Conservation (phyloP, 352 stramenopile species). For the Phytopythium delawarense region DNA sequence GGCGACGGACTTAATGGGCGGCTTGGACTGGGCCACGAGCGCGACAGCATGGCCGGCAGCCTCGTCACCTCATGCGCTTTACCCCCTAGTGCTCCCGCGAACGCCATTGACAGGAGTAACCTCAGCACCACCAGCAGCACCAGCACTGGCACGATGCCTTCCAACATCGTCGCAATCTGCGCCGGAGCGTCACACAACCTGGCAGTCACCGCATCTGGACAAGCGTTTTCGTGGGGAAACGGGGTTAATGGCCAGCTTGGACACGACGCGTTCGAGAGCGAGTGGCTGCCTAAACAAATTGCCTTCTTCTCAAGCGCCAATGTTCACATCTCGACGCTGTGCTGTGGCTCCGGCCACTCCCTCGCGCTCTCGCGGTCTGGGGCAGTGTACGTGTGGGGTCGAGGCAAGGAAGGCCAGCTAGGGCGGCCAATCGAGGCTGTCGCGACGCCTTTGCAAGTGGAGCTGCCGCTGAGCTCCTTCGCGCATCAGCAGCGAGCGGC, state of each 20-base stretch:
- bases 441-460: conserved; percentile 15
- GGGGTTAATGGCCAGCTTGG: conserved; percentile 56
- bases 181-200: conserved; percentile 48
- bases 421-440: conserved; percentile 12
- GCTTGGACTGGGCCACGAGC: conserved; percentile 50
- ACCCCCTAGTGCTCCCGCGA: not conserved
- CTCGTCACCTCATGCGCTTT: conserved; percentile 37
- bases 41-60: conserved; percentile 32
- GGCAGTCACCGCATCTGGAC: conserved; percentile 38
- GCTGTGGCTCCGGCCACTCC: conserved; percentile 45
- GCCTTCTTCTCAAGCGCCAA: conserved; percentile 29
- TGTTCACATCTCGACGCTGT: conserved; percentile 21
- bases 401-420: conserved; percentile 47
- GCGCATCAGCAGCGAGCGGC: conserved; percentile 12
- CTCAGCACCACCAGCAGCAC: not conserved
- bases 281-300: conserved; percentile 56
- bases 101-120: not conserved
- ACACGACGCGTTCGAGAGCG: conserved; percentile 37
- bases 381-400: conserved; percentile 55
- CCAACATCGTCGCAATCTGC: conserved; percentile 35
- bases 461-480: conserved; percentile 15
- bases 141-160: conserved; percentile 10
- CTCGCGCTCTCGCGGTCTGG: conserved; percentile 40
- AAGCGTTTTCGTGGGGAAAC: conserved; percentile 68
- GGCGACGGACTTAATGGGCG: conserved; percentile 67